Evolutionary conservation across 106 monocot species (phyloP), one percentile per base, ranked within the genome.

Genomic region (Dendrobium huoshanense): DNA sequence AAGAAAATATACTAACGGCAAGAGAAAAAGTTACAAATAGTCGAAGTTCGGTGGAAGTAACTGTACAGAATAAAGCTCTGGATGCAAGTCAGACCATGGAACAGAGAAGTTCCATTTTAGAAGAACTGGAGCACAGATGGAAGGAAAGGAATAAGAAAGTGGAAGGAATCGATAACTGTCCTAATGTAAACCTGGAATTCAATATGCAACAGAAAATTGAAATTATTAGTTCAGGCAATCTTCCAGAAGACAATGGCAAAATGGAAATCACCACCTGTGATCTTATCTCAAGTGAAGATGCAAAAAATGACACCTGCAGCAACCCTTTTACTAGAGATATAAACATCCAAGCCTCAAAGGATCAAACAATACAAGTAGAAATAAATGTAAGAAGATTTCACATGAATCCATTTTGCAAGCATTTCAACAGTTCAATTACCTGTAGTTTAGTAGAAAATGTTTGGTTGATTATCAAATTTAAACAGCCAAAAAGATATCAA

Each of bases 311-410:
- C 43, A n/a, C 20, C 20, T 7, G 43, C 18, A 75, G 43, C 20
- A 44, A 15, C 13, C 43, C 18, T 75, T 20, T 4, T 18, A n/a
- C 74, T 13, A n/a, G 43, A 75, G 17, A 44, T 75, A 0, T 5
- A 47, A 47, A 11, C 29, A 19, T 59, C 5, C 47, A n/a, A 75
- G 29, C 4, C 64, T 51, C 45, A 54, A 13, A 20, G 77, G 75
- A 85, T n/a, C 9, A 61, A 59, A 41, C 17, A n/a, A 70, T 33
- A 55, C 41, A 45, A 51, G 80, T 9, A 56, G 77, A 67, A 4
- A 81, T 40, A 41, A 80, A 78, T 73, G 87, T 87, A 84, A 82
- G 89, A 85, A 82, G 40, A 43, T 75, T 75, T 75, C 41, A 41
- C 31, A 42, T 74, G n/a, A 24, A 64, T 3, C 64, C n/a, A 64